Evolutionary conservation across 2,329 filamentous ascomycete species (phyloP).

Genomic region (Ceratocystis cacaofunesta): DNA sequence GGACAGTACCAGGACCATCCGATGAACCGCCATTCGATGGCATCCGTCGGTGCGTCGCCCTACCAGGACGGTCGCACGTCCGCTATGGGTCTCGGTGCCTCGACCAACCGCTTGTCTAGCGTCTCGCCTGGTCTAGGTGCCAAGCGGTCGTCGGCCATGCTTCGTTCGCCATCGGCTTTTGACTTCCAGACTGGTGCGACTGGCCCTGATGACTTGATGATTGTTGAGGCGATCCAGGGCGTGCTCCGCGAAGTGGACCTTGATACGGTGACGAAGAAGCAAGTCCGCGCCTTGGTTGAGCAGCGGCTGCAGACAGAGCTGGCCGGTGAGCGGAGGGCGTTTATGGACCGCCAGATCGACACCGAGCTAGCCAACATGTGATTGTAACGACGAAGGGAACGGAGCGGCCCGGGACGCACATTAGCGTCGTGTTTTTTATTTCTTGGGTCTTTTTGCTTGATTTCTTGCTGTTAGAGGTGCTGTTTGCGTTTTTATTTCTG

Average conservation of each 20-base stretch:
- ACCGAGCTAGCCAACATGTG: conserved; percentile 85
- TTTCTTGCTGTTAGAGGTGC: conserved; percentile 5
- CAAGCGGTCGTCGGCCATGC: conserved; percentile 28
- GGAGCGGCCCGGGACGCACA: neutral
- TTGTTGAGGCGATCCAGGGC: conserved; percentile 68
- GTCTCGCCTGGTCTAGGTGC: conserved; percentile 31
- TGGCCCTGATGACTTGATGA: conserved; percentile 64
- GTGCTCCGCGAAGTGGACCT: conserved; percentile 81
- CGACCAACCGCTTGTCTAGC: conserved; percentile 33
- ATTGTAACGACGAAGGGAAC: neutral
- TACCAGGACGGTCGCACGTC: conserved; percentile 48
- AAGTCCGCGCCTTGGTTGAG: conserved; percentile 79
- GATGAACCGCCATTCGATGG: conserved; percentile 51
- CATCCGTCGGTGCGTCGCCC: conserved; percentile 49
- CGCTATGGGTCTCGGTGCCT: conserved; percentile 44
- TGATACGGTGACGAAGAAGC: conserved; percentile 97
- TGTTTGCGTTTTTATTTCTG: neutral
- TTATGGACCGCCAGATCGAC: conserved; percentile 89
- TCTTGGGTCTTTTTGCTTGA: conserved; percentile 8
- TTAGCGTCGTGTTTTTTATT: conserved; percentile 2
- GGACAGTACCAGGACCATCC: conserved; percentile 35
- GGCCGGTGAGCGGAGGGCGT: conserved; percentile 68
- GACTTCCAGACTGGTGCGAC: conserved; percentile 42
- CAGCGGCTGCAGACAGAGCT: conserved; percentile 85
- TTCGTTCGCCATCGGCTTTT: conserved; percentile 38